Base-by-base conservation (phyloP, 805 yeast species). In the Kuraishia piskuri region DNA sequence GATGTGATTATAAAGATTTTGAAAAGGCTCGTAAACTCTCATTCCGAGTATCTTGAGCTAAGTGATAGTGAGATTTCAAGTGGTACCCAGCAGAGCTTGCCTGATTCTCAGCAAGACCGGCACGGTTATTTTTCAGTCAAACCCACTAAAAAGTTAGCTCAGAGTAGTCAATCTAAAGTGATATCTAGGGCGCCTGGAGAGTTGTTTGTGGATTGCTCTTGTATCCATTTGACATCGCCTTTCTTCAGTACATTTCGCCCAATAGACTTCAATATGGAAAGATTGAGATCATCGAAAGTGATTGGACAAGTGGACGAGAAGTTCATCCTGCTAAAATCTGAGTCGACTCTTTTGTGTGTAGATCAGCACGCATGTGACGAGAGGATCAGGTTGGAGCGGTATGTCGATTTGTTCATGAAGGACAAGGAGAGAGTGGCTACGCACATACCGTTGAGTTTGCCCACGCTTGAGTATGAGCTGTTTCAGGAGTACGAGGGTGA, bases 311-410 rank as follows among this genome's bases (percentile, higher is more conserved):
- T 87, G 2, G 88, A 82, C 49, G 61, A 66, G 2, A 86, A 84
- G 61, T 88, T 88, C 60, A 80, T 90, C 8, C 67, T 89, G 3
- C 64, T 78, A 1, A 70, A 65, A 22, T 52, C 51, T 12, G 48
- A 50, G 1, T n/a, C 61, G 1, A 36, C 56, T 1, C 55, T 80
- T 17, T 64, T 79, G 21, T 67, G 80, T 1, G 60, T 86, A 4
- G 96, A 90, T 62, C 96, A 89, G 61, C 96, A 90, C 70, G 96
- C 96, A 0, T 80, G 85, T 52, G 95, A 87, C 66, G 96, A 90
- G 62, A 66, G 96, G 53, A 72, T 87, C 0, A 71, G 72, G 49
- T 76, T 86, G 1, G 96, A 90, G 59, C 51, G 55, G 1, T 59
- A 76, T 12, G 66, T 80, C n/a, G 40, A 31, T 8, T 6, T n/a